Percentiles rank a stretch among this genome's conserved stretches.
Conservation (phyloP, 345 rosid genomes). For the Citrus trifoliata region DNA sequence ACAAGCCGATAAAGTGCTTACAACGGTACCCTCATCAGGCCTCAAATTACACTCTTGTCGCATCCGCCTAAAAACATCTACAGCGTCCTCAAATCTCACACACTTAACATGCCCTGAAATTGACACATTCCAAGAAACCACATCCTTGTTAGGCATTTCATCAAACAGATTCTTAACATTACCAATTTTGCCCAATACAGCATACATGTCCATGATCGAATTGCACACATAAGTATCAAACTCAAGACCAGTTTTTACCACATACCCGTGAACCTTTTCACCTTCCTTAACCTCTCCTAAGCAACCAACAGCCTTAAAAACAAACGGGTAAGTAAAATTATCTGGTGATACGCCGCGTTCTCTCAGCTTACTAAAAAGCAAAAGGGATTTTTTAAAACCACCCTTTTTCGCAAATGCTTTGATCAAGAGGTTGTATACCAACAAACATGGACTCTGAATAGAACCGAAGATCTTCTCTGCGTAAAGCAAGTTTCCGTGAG, state of each 20-base stretch:
- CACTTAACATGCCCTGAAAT: background rate
- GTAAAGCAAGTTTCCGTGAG: background rate
- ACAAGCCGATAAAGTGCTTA: slow-evolving; percentile 2
- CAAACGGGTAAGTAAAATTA: slow-evolving; percentile 8
- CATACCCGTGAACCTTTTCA: slow-evolving; percentile 7
- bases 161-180: background rate
- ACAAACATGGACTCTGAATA: background rate
- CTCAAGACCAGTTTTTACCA: slow-evolving; percentile 1
- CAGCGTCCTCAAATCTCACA: background rate
- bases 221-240: slow-evolving; percentile 1
- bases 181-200: background rate
- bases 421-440: background rate
- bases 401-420: slow-evolving; percentile 6
- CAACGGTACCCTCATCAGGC: slow-evolving; percentile 7
- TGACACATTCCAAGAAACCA: slow-evolving; percentile 7
- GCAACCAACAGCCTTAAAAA: background rate
- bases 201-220: background rate
- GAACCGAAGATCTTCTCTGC: background rate
- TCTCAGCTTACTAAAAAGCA: background rate
- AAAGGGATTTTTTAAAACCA: background rate
- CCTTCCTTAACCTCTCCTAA: background rate
- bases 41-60: background rate
- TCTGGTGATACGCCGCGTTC: background rate
- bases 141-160: slow-evolving; percentile 2
- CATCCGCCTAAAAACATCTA: background rate